Percentiles rank a stretch among this genome's conserved stretches.
Evolutionary conservation across 768 basidiomycete genomes (phyloP).

Genomic region (Russula emetica): DNA sequence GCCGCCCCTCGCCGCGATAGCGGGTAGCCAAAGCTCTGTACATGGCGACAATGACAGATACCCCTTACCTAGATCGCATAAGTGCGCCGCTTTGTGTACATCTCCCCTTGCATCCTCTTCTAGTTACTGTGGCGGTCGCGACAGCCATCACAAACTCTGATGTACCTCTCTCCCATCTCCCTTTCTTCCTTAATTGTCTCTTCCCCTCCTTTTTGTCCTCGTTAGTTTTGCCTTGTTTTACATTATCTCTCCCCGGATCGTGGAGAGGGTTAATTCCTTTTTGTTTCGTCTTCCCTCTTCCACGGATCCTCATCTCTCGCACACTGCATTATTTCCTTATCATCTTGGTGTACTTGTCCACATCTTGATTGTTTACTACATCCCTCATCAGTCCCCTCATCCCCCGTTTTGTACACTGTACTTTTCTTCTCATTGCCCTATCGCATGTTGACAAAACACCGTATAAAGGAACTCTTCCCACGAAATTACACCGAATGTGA

Average conservation of each 20-base stretch:
- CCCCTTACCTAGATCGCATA: conserved; percentile 18
- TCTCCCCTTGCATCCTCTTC: not conserved
- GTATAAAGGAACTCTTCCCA: not conserved
- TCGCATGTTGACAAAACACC: not conserved
- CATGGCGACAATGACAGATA: conserved; percentile 12
- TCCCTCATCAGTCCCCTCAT: conserved; percentile 7
- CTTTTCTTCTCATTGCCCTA: not conserved
- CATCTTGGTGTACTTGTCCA: conserved; percentile 19
- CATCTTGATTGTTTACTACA: conserved; percentile 21
- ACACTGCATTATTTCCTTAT: conserved; percentile 20
- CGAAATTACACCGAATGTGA: not conserved
- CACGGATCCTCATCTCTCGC: conserved; percentile 7
- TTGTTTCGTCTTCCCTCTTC: not conserved
- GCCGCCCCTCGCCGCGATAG: not conserved
- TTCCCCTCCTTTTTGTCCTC: not conserved
- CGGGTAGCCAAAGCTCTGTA: not conserved
- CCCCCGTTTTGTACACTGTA: conserved; percentile 20
- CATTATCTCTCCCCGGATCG: conserved; percentile 7
- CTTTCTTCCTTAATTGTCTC: not conserved
- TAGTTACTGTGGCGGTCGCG: conserved; percentile 2
- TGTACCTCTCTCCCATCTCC: not conserved
- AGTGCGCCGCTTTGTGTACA: conserved; percentile 2
- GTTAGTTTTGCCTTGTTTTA: not conserved
- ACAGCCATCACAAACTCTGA: conserved; percentile 14
- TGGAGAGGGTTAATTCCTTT: conserved; percentile 14